phyloP scores from a whole-genome alignment of 805 yeast genomes.

The Barnettozyma vustinii region DNA sequence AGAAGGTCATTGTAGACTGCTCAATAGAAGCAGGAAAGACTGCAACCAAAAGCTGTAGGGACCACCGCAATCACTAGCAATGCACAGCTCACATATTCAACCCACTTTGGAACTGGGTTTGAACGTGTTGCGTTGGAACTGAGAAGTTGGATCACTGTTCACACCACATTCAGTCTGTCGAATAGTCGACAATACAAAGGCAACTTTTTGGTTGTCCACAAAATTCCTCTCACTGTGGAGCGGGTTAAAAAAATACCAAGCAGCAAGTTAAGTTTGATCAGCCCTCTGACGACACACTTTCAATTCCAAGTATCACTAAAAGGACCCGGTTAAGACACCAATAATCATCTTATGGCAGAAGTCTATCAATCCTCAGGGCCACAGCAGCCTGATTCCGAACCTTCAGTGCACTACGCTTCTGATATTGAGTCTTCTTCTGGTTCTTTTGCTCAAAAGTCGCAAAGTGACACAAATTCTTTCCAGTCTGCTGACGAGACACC shows the following conservation, averaged over 20 bases:
- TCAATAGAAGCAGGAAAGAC: too few species aligned
- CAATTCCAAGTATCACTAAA: not conserved
- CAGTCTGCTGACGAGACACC: conserved; percentile 1
- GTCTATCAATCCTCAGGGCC: conserved; percentile 4
- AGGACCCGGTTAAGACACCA: not conserved
- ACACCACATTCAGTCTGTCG: too few species aligned
- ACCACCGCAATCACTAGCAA: too few species aligned
- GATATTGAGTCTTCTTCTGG: conserved; percentile 3
- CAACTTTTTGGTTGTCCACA: not conserved
- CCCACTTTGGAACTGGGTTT: too few species aligned
- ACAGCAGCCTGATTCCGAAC: not conserved
- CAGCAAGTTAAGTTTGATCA: not conserved
- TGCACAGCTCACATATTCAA: too few species aligned
- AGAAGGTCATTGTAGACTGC: too few species aligned
- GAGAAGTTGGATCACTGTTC: too few species aligned
- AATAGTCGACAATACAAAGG: too few species aligned
- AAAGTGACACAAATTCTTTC: conserved; percentile 1
- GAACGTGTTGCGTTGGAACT: too few species aligned
- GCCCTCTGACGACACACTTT: not conserved
- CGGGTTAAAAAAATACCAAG: not conserved
- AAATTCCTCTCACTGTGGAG: not conserved
- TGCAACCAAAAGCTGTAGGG: too few species aligned
- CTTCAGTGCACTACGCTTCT: not conserved
- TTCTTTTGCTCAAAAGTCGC: not conserved
- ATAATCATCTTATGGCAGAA: conserved; percentile 2